Evolutionary conservation across 2,329 filamentous ascomycete species (phyloP).

Genomic region (Trichoderma afroharzianum): DNA sequence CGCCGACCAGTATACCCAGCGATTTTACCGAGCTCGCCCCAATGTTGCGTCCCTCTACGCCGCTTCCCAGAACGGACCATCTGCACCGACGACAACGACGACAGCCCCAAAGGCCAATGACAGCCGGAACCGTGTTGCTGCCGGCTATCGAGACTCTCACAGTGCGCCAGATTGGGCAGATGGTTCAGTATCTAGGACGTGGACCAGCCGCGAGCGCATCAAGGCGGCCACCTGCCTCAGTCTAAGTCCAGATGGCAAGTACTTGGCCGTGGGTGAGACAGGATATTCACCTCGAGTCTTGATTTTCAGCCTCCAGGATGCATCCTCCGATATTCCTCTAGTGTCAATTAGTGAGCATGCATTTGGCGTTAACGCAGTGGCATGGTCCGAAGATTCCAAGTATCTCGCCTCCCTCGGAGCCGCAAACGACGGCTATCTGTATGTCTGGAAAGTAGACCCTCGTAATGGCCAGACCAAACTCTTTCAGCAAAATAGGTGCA

Average conservation of each 20-base stretch:
- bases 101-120: slow-evolving; percentile 60
- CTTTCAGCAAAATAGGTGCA: slow-evolving; percentile 86
- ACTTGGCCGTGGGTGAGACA: slow-evolving; percentile 89
- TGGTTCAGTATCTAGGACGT: slow-evolving; percentile 63
- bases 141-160: slow-evolving; percentile 47
- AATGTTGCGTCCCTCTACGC: slow-evolving; percentile 65
- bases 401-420: slow-evolving; percentile 86
- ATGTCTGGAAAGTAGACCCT: slow-evolving; percentile 84
- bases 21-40: slow-evolving; percentile 86
- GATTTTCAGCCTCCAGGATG: slow-evolving; percentile 81
- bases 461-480: slow-evolving; percentile 75
- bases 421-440: slow-evolving; percentile 89
- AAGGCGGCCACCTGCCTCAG: slow-evolving; percentile 91
- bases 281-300: slow-evolving; percentile 90
- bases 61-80: slow-evolving; percentile 48
- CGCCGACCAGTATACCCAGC: slow-evolving; percentile 65
- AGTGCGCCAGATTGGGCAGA: slow-evolving; percentile 57
- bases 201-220: slow-evolving; percentile 86
- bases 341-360: slow-evolving; percentile 85
- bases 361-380: slow-evolving; percentile 82
- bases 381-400: slow-evolving; percentile 82
- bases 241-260: slow-evolving; percentile 81
- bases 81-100: slow-evolving; percentile 41
- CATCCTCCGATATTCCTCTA: slow-evolving; percentile 74
- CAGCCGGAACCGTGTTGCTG: slow-evolving; percentile 54